Evolutionary conservation across 164 flowering plant genomes (phyloP), one percentile per base, ranked within the genome.

Genomic region (Santalum album): DNA sequence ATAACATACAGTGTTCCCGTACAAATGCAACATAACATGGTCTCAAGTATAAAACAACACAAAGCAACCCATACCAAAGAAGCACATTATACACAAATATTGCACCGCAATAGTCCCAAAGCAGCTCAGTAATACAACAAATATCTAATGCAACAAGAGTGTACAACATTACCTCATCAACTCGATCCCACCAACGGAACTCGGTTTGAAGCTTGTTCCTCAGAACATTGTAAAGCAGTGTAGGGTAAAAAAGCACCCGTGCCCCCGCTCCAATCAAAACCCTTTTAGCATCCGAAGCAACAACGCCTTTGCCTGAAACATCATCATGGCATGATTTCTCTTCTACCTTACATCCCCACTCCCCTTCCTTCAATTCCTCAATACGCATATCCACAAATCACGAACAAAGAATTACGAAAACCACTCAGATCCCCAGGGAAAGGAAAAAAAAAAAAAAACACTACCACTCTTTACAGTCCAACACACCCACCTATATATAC

Each of bases 181-280:
- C 70, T 54, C 73, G 65, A 68, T 90, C 97, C 96, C 96, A 90
- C 97, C 97, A 90, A 19, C 84, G 78, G 50, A 90, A 87, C 69
- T 85, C 96, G 1, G 86, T 24, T 72, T 90, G 83, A 59, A 90
- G 38, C 76, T 75, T 87, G 53, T 90, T 85, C 61, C 97, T 72
- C n/a, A 81, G 51, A 60, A 90, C 83, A 65, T 90, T 87, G 57
- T 90, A 87, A 23, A 90, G 59, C 69, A 90, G 69, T 19, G 97
- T 87, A 0, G 96, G 97, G 51, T 90, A 87, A 60, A 90, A 87
- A 19, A 90, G 75, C 7, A 76, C 72, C 17, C 97, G 82, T 34
- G 91, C 96, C 5, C 96, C 97, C 0, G 72, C 87, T 53, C 92
- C 89, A 53, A 87, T 62, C 69, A 90, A 63, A 34, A 65, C 79